phyloP scores from a whole-genome alignment of 2,329 filamentous ascomycete species.

The Botrytis fragariae region DNA sequence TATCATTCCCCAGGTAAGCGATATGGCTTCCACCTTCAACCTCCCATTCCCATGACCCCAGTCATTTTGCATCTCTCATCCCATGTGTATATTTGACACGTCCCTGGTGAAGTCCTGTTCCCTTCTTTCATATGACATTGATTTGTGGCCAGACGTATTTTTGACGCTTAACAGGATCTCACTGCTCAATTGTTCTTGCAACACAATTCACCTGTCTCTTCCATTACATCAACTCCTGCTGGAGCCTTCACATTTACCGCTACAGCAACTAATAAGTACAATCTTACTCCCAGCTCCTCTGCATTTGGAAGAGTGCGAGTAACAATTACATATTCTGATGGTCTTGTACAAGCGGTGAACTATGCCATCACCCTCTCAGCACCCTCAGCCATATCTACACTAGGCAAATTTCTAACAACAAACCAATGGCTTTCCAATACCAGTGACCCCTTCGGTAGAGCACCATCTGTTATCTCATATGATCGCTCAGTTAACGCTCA shows the following conservation, averaged over 20 bases:
- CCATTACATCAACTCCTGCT: conserved; percentile 43
- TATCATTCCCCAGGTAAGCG: conserved; percentile 44
- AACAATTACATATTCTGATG: conserved; percentile 48
- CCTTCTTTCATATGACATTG: too few relatives aligned
- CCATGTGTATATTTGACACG: neutral
- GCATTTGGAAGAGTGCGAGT: conserved; percentile 52
- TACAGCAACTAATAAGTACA: conserved; percentile 40
- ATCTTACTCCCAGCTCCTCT: conserved; percentile 43
- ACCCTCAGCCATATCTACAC: conserved; percentile 44
- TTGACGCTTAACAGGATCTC: conserved; percentile 38
- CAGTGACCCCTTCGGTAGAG: conserved; percentile 53
- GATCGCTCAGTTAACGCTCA: conserved; percentile 48
- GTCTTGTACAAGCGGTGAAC: conserved; percentile 52
- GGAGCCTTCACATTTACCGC: conserved; percentile 41
- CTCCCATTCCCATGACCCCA: neutral
- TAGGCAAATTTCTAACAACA: conserved; percentile 54
- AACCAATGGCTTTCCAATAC: conserved; percentile 51
- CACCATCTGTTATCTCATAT: conserved; percentile 56
- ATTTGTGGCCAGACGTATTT: too few relatives aligned
- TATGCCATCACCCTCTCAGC: conserved; percentile 53
- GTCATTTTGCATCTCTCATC: neutral
- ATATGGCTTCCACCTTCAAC: neutral
- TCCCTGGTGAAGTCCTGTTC: too few relatives aligned
- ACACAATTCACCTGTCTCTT: conserved; percentile 42
- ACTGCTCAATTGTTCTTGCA: conserved; percentile 48